Evolutionary conservation across 2,329 filamentous ascomycete species (phyloP).

Genomic region (Penicillium paneum): DNA sequence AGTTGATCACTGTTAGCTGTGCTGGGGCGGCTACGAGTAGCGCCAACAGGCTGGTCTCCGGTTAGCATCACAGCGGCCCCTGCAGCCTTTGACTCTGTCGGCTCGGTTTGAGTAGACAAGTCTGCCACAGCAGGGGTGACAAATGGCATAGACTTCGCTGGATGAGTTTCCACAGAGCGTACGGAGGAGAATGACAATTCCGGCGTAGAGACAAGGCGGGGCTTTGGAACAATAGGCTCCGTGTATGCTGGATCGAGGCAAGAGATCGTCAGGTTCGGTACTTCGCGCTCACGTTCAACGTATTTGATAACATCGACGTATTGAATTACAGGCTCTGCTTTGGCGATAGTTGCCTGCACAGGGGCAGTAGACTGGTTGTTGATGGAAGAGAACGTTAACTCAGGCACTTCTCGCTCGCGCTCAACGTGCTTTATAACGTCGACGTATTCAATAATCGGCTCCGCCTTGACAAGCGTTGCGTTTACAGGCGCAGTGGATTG

Average conservation of each 20-base stretch:
- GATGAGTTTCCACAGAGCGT: constrained; percentile 46
- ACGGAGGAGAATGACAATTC: constrained; percentile 43
- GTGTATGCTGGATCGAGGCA: constrained; percentile 26
- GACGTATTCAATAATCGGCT: constrained; percentile 12
- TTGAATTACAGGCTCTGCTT: constrained; percentile 15
- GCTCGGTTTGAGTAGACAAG: constrained; percentile 25
- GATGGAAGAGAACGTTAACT: constrained; percentile 30
- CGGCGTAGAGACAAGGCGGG: constrained; percentile 20
- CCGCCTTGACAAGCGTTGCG: constrained; percentile 18
- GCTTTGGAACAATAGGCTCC: constrained; percentile 32
- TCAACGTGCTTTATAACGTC: constrained; percentile 11
- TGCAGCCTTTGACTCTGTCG: constrained; percentile 18
- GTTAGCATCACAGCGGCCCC: constrained; percentile 52
- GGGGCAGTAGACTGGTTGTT: constrained; percentile 33
- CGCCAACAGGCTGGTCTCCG: constrained; percentile 63
- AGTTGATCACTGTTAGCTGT: constrained; percentile 29
- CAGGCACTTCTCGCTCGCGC: constrained; percentile 16
- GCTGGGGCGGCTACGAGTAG: constrained; percentile 36
- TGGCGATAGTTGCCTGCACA: constrained; percentile 11
- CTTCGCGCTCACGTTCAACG: constrained; percentile 9
- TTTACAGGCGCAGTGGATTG: constrained; percentile 27
- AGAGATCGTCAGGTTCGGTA: constrained; percentile 30
- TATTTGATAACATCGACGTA: constrained; percentile 5
- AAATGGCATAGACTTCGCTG: constrained; percentile 39
- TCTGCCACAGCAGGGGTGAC: constrained; percentile 17